Conservation (phyloP, 2,329 filamentous ascomycete genomes). For the Arthrobotrys pseudoclavata region DNA sequence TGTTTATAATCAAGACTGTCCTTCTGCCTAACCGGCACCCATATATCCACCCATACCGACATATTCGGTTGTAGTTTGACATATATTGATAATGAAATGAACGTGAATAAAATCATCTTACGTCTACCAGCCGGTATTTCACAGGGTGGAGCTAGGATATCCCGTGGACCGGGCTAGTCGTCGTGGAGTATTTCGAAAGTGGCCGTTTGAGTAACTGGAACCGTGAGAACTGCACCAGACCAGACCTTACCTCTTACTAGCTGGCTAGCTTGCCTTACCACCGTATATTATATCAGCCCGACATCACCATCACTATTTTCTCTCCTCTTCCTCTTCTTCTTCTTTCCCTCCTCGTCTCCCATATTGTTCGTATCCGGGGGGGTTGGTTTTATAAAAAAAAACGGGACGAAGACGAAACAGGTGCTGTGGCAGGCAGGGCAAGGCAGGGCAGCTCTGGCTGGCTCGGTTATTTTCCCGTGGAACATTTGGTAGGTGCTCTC, state of each 20-base stretch:
- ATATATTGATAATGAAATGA: background rate
- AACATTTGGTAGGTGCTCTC: background rate
- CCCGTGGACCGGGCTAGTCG: slow-evolving; percentile 20
- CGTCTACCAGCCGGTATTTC: too few relatives aligned
- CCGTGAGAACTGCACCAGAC: slow-evolving; percentile 29
- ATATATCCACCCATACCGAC: background rate
- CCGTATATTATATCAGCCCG: background rate
- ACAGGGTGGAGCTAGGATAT: background rate
- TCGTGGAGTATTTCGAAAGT: slow-evolving; percentile 2
- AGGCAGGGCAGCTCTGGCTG: background rate
- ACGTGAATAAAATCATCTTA: too few relatives aligned
- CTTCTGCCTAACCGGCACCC: background rate
- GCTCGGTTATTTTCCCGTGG: slow-evolving; percentile 25
- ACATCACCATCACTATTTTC: background rate
- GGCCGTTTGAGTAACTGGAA: slow-evolving; percentile 51
- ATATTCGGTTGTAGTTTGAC: background rate
- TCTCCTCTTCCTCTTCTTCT: background rate
- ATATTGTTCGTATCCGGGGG: background rate
- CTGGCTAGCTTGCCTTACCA: background rate
- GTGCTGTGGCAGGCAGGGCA: slow-evolving; percentile 12
- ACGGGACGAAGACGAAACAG: slow-evolving; percentile 20
- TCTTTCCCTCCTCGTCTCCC: background rate
- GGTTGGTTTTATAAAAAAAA: slow-evolving; percentile 12
- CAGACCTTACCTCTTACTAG: slow-evolving; percentile 1
- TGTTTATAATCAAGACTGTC: background rate